Conservation (phyloP, 495 filamentous ascomycete genomes). For the Xylaria flabelliformis region DNA sequence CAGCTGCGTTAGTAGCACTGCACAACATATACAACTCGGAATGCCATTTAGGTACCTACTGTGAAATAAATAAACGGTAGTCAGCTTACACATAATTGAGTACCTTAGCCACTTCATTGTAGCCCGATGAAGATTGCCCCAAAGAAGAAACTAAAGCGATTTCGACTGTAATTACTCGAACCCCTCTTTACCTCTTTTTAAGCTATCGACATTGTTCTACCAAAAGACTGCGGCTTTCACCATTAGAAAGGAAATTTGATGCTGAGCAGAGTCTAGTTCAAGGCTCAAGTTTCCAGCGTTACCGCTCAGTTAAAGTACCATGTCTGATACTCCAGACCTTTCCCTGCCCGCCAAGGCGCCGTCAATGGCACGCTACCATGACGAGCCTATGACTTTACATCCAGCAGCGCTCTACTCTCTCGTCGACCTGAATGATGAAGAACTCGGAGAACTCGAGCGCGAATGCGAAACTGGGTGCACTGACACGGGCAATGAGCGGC, state of each 20-base stretch:
- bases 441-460: neutral
- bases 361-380: neutral
- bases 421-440: neutral
- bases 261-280: neutral
- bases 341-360: slow-evolving; percentile 11
- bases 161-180: neutral
- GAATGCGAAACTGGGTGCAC: slow-evolving; percentile 8
- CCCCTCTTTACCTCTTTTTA: neutral
- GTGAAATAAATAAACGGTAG: neutral
- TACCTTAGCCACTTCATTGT: neutral
- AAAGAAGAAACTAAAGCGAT: neutral
- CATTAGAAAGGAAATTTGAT: neutral
- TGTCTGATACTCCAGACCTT: slow-evolving; percentile 2
- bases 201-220: neutral
- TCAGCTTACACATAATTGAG: neutral
- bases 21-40: neutral
- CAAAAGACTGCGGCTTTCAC: neutral
- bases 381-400: neutral
- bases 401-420: slow-evolving; percentile 11
- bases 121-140: neutral
- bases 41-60: neutral
- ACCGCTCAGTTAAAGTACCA: neutral
- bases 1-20: neutral
- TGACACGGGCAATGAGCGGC: neutral
- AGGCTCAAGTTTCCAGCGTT: neutral